Conservation (phyloP, 2,329 filamentous ascomycete species). For the Hypoxylon sp. region DNA sequence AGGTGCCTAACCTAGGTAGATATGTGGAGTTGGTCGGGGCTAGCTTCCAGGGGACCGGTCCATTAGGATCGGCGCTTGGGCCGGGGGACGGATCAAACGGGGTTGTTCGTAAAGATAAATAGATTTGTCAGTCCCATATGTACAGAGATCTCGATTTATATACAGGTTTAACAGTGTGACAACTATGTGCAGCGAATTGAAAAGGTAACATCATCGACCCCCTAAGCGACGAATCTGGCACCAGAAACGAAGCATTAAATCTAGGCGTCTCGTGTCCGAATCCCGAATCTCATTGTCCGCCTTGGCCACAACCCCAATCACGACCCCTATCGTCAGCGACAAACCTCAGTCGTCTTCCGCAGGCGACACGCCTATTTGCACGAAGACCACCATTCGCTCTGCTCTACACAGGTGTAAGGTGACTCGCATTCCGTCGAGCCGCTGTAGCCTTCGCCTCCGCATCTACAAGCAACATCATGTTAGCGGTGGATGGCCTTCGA, state of each 20-base stretch:
- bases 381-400: slow-evolving; percentile 50
- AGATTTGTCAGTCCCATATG: slow-evolving; percentile 26
- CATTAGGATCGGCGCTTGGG: too few relatives aligned
- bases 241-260: background rate
- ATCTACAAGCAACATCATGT: slow-evolving; percentile 30
- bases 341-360: slow-evolving; percentile 2
- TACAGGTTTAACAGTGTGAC: slow-evolving; percentile 6
- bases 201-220: slow-evolving; percentile 7
- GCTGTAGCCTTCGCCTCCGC: slow-evolving; percentile 52
- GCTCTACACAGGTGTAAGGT: slow-evolving; percentile 49
- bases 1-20: too few relatives aligned
- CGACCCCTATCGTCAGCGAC: slow-evolving; percentile 1
- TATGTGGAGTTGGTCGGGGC: background rate
- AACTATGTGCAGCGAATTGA: slow-evolving; percentile 30
- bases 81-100: too few relatives aligned
- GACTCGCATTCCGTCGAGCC: slow-evolving; percentile 51
- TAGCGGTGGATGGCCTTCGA: slow-evolving; percentile 19
- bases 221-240: background rate
- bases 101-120: background rate
- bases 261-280: background rate
- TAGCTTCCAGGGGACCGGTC: background rate
- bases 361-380: slow-evolving; percentile 25
- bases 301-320: background rate
- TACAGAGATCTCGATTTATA: slow-evolving; percentile 28
- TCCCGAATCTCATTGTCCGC: background rate